phyloP scores from a whole-genome alignment of 345 rosid species.

The Clarkia xantiana region DNA sequence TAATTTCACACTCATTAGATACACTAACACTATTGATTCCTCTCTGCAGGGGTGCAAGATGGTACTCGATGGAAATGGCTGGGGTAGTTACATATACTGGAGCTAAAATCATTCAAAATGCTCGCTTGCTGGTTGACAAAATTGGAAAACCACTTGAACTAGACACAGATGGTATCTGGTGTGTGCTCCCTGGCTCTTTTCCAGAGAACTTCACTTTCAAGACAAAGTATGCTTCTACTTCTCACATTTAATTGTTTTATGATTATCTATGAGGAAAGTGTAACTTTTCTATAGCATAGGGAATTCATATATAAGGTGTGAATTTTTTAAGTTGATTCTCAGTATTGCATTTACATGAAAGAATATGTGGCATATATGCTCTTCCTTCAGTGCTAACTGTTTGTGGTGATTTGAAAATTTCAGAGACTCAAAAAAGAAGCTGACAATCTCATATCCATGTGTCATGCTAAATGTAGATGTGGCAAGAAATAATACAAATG shows the following conservation, averaged over 20 bases:
- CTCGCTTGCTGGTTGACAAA: constrained; percentile 79
- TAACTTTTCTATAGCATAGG: background rate
- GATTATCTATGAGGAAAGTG: background rate
- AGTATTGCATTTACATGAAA: background rate
- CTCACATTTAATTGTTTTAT: constrained; percentile 3
- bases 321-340: constrained; percentile 2
- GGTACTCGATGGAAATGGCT: constrained; percentile 99
- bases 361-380: too few species aligned
- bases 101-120: constrained; percentile 96
- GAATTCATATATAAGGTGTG: background rate
- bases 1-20: background rate
- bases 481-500: constrained; percentile 82
- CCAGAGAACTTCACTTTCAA: constrained; percentile 91
- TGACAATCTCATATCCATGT: constrained; percentile 90
- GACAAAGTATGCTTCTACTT: constrained; percentile 48
- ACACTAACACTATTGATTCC: constrained; percentile 8
- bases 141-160: constrained; percentile 97
- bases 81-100: constrained; percentile 98
- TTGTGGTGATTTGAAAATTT: constrained; percentile 13
- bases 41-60: constrained; percentile 80
- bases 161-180: constrained; percentile 99
- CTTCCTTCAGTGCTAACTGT: constrained; percentile 7
- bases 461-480: constrained; percentile 97
- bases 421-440: constrained; percentile 73
- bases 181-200: constrained; percentile 86